phyloP scores from a whole-genome alignment of 2,329 filamentous ascomycete species.

The Lasiodiplodia gonubiensis region DNA sequence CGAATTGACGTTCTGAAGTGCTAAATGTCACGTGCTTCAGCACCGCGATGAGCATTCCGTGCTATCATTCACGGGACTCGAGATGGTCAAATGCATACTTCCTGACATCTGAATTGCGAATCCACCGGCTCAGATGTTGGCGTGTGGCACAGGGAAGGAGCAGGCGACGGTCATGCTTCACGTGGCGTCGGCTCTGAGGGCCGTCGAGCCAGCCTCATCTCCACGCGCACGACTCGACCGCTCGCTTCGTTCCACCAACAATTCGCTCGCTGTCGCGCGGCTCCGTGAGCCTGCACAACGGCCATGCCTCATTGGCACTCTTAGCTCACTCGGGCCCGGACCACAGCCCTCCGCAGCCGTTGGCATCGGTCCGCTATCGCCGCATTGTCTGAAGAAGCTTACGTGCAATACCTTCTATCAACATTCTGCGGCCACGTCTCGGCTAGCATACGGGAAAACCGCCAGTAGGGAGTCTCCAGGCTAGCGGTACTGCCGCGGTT shows the following conservation, averaged over 20 bases:
- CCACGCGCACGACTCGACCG: constrained; percentile 22
- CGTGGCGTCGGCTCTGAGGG: constrained; percentile 12
- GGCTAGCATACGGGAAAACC: constrained; percentile 9
- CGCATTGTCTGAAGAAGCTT: constrained; percentile 11
- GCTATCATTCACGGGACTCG: not conserved
- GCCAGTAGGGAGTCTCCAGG: not conserved
- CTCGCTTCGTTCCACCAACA: constrained; percentile 25
- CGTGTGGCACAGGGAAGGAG: not conserved
- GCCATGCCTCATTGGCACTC: constrained; percentile 4
- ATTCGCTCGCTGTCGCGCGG: constrained; percentile 21
- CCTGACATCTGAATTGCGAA: not conserved
- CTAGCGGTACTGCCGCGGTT: constrained; percentile 1
- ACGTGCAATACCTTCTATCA: constrained; percentile 9
- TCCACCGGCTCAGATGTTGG: not conserved
- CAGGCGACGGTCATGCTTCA: constrained; percentile 2
- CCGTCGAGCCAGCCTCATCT: constrained; percentile 19
- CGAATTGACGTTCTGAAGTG: not conserved
- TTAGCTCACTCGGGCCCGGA: constrained; percentile 22
- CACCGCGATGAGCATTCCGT: not conserved
- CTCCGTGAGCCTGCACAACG: constrained; percentile 9
- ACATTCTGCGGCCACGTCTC: constrained; percentile 1
- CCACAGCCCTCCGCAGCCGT: constrained; percentile 13
- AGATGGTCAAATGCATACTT: not conserved
- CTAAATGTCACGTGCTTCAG: not conserved
- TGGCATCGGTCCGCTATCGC: constrained; percentile 21